Percentiles rank a stretch among this genome's conserved stretches.
phyloP scores from a whole-genome alignment of 768 basidiomycete genomes.

The Calocera cornea region DNA sequence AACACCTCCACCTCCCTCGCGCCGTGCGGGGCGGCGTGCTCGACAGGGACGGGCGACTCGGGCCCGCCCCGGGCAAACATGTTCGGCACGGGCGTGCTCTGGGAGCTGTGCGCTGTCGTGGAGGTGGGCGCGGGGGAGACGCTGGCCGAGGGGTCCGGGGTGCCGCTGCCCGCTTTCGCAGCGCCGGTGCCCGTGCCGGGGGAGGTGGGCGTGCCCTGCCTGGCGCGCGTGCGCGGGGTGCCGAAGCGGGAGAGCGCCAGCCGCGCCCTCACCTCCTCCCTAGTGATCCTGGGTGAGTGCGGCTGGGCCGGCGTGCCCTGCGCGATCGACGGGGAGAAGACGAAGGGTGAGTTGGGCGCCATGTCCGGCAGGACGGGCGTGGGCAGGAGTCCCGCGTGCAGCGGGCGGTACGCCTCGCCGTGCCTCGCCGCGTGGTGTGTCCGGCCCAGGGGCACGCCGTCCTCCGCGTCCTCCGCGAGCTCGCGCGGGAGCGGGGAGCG shows the following conservation, averaged over 20 bases:
- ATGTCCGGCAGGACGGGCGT: neutral
- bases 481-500: neutral
- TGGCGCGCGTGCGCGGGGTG: no score
- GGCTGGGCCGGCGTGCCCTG: neutral
- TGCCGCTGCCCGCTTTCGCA: no score
- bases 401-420: neutral
- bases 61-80: neutral
- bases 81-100: neutral
- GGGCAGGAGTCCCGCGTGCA: neutral
- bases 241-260: neutral
- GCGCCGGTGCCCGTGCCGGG: no score
- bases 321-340: neutral
- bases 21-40: neutral
- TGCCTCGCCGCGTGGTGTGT: slow-evolving; percentile 45
- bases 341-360: slow-evolving; percentile 7
- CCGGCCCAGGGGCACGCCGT: slow-evolving; percentile 49
- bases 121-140: neutral
- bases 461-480: slow-evolving; percentile 27
- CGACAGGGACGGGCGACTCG: neutral
- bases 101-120: neutral
- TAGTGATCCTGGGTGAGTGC: neutral
- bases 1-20: neutral
- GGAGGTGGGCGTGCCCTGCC: neutral
- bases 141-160: neutral
- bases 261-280: neutral